Base-by-base conservation (phyloP, 805 yeast genomes). In the Wickerhamomyces bisporus region DNA sequence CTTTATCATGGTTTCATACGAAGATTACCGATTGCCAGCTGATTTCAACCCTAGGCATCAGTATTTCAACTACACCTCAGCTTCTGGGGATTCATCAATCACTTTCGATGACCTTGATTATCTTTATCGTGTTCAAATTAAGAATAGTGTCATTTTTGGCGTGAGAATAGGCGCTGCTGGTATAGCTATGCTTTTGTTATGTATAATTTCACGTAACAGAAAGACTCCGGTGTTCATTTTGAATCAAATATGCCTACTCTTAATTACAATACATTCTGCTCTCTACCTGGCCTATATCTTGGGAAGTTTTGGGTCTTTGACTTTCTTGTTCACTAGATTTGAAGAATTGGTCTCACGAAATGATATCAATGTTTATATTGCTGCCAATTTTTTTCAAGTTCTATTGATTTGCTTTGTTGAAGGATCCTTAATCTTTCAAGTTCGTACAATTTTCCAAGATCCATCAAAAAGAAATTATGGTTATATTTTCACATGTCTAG, bases 201-300 rank as follows among this genome's bases (percentile, higher is more conserved):
- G 71, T 49, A 55, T 79, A 41, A 60, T 73, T 7, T 67, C 77
- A 2, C 72, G 70, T 38, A 75, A 72, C 41, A 75, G 70, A 48
- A 70, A 60, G 17, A 76, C 89, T 0, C 85, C 88, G 7, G 74
- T 87, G 21, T 91, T 86, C 57, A 57, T 79, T n/a, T 60, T 87
- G 32, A 88, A 89, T 58, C 79, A 79, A 54, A 35, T 68, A 3
- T 75, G 84, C 25, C 64, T 91, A 36, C 35, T 75, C 3, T 54
- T 78, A 5, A 60, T 81, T 37, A 57, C 81, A 5, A 40, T 87
- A 13, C 81, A 84, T 37, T 74, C 88, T 1, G 70, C 74, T 3
- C 60, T 88, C 6, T 79, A 72, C 59, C 50, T 83, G 21, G 68
- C 62, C 11, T 77, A 79, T 46, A 54, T 79, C 15, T 51, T 70